Conservation (phyloP, 805 yeast genomes). For the Osmozyma mogii region DNA sequence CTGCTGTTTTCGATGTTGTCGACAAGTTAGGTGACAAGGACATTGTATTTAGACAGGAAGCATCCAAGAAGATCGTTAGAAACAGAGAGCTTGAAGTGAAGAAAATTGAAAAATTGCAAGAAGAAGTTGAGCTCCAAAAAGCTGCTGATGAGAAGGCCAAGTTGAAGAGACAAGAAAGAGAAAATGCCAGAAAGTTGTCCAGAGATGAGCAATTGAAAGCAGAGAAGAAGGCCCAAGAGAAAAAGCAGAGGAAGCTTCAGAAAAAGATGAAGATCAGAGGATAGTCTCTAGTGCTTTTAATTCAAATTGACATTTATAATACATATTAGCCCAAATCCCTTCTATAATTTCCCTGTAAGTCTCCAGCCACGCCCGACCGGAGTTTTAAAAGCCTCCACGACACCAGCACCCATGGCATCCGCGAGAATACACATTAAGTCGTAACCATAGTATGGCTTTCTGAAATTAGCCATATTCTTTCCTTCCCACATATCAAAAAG, state of each 20-base stretch:
- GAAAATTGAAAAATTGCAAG: constrained; percentile 64
- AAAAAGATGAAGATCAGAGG: constrained; percentile 49
- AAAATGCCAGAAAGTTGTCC: constrained; percentile 46
- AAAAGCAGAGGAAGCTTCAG: constrained; percentile 67
- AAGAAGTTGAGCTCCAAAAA: constrained; percentile 58
- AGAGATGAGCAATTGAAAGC: constrained; percentile 75
- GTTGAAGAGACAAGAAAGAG: constrained; percentile 57
- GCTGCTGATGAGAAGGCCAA: constrained; percentile 65
- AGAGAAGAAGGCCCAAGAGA: constrained; percentile 73
- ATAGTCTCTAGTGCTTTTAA: neutral
- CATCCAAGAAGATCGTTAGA: constrained; percentile 65
- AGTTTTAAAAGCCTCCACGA: constrained; percentile 44
- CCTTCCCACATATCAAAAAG: constrained; percentile 41
- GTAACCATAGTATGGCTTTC: constrained; percentile 43
- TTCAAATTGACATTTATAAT: neutral
- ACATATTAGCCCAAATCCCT: neutral
- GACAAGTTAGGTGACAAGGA: constrained; percentile 47
- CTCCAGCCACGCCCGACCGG: constrained; percentile 54
- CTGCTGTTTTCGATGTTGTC: constrained; percentile 49
- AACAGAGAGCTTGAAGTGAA: constrained; percentile 68
- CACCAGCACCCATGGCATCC: constrained; percentile 44
- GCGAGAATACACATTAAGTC: constrained; percentile 44
- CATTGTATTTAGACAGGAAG: constrained; percentile 60
- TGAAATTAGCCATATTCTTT: constrained; percentile 28
- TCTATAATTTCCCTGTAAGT: constrained; percentile 39